Percentiles rank a stretch among this genome's conserved stretches.
These are phyloP conservation scores for Metschnikowia santaceciliae DNA, from an alignment of 805 yeast genomes.

Conservation along the genomic window DNA sequence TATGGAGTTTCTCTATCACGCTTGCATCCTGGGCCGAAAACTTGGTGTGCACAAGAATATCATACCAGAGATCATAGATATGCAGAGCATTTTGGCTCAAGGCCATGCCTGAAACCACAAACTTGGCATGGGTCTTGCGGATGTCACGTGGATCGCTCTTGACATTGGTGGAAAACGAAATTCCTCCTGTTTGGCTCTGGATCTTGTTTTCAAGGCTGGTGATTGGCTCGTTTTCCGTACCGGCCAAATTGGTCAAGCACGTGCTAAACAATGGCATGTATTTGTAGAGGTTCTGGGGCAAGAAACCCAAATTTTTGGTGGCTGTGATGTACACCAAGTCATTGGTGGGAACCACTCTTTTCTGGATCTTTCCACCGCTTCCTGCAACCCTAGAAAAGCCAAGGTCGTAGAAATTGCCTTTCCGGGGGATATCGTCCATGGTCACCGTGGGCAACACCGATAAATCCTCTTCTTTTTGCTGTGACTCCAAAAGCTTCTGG, in stretches of 20 bases:
- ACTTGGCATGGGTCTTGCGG: conserved; percentile 45
- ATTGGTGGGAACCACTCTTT: conserved; percentile 65
- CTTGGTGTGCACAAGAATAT: conserved; percentile 66
- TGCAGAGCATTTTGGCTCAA: conserved; percentile 58
- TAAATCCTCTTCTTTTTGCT: conserved; percentile 65
- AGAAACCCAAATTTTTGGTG: conserved; percentile 51
- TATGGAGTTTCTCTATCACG: conserved; percentile 60
- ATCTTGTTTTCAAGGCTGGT: conserved; percentile 83
- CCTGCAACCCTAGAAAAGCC: conserved; percentile 25
- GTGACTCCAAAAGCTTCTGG: conserved; percentile 53
- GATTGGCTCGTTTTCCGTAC: conserved; percentile 69
- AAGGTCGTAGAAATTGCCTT: conserved; percentile 39
- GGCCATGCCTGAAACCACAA: conserved; percentile 64
- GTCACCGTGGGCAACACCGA: conserved; percentile 77
- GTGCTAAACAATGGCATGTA: conserved; percentile 75
- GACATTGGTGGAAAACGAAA: conserved; percentile 58
- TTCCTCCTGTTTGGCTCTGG: conserved; percentile 79
- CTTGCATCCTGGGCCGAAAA: conserved; percentile 44
- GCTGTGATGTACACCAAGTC: conserved; percentile 78
- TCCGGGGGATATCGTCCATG: conserved; percentile 65
- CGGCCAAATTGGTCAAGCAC: conserved; percentile 74
- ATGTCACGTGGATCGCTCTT: conserved; percentile 52
- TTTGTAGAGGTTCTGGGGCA: conserved; percentile 62
- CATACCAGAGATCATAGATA: conserved; percentile 63
- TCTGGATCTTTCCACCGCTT: conserved; percentile 33